phyloP scores from a whole-genome alignment of 345 rosid genomes.

The Noccaea bulbosa region DNA sequence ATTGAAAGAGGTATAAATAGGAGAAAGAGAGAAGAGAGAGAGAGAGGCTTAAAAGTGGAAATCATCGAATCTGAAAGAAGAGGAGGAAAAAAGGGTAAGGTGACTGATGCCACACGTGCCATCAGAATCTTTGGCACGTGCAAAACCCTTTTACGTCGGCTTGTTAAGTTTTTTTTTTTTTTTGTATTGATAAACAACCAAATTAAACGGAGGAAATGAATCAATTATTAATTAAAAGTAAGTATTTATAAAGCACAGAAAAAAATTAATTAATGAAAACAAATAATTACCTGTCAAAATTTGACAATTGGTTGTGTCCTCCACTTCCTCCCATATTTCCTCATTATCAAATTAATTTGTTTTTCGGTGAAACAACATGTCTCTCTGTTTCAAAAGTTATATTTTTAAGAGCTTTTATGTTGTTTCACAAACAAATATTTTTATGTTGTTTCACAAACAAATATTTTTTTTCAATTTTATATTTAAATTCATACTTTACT shows the following conservation, averaged over 20 bases:
- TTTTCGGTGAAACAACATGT: not conserved
- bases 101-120: slow-evolving; percentile 44
- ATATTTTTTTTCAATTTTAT: not conserved
- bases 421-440: not conserved
- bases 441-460: not conserved
- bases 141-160: slow-evolving; percentile 1
- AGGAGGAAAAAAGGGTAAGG: slow-evolving; percentile 32
- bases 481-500: not conserved
- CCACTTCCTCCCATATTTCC: slow-evolving; percentile 21
- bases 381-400: not conserved
- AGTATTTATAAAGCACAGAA: slow-evolving; percentile 7
- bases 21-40: slow-evolving; percentile 6
- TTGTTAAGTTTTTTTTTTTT: too few species aligned
- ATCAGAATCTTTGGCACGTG: slow-evolving; percentile 47
- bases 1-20: slow-evolving; percentile 33
- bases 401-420: not conserved
- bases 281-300: slow-evolving; percentile 28
- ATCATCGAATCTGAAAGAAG: slow-evolving; percentile 43
- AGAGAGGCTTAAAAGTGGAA: slow-evolving; percentile 40
- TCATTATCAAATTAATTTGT: not conserved
- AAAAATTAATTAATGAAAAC: slow-evolving; percentile 1
- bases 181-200: too few species aligned
- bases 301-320: slow-evolving; percentile 32
- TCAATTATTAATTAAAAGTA: not conserved
- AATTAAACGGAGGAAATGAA: not conserved